Percentiles rank a stretch among this genome's conserved stretches.
These are phyloP conservation scores for Penicillium sp. DNA, from an alignment of 2,329 filamentous ascomycete genomes.

Conservation along the genomic window DNA sequence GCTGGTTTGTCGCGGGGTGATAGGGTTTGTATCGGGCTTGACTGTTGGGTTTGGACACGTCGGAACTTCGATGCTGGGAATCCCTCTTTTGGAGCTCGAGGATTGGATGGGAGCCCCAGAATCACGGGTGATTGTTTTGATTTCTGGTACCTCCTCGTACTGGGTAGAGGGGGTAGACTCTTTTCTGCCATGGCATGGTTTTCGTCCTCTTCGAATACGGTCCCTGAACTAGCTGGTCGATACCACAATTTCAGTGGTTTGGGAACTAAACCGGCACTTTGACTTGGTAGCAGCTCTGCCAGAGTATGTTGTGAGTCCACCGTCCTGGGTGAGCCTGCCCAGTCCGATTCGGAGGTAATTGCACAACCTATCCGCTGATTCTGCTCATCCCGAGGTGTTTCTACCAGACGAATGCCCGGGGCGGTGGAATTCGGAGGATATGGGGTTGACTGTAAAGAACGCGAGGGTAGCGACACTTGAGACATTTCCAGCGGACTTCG, in stretches of 20 bases:
- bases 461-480: conserved; percentile 18
- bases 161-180: background rate
- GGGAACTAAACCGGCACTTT: conserved; percentile 37
- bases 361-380: conserved; percentile 20
- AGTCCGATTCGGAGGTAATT: conserved; percentile 24
- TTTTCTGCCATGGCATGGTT: background rate
- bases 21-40: background rate
- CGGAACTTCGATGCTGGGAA: conserved; percentile 20
- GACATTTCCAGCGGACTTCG: conserved; percentile 11
- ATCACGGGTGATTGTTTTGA: conserved; percentile 9
- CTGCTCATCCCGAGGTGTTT: background rate
- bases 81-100: conserved; percentile 35
- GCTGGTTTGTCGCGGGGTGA: background rate
- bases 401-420: conserved; percentile 21
- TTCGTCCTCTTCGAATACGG: conserved; percentile 42
- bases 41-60: conserved; percentile 8
- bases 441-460: conserved; percentile 8
- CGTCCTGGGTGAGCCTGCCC: conserved; percentile 31
- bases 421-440: conserved; percentile 20
- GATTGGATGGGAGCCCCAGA: conserved; percentile 37
- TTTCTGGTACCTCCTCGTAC: background rate
- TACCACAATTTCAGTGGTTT: conserved; percentile 37
- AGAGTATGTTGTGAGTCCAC: conserved; percentile 38
- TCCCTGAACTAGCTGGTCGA: conserved; percentile 34
- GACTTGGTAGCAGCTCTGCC: conserved; percentile 40